Evolutionary conservation across 495 filamentous ascomycete genomes (phyloP).

Genomic region (Mytilinidion resinicola): DNA sequence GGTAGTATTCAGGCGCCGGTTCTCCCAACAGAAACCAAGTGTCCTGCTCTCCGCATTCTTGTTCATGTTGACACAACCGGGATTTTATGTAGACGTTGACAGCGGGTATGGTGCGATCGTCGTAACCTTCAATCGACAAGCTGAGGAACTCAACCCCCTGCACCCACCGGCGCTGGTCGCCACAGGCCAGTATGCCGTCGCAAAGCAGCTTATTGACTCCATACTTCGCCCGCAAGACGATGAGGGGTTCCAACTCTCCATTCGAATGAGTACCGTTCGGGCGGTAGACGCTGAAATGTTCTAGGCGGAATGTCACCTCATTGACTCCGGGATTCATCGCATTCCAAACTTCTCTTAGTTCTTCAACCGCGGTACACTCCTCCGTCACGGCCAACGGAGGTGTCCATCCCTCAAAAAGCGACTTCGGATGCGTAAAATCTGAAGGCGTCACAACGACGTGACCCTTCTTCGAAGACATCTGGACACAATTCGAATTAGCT

Average conservation of each 20-base stretch:
- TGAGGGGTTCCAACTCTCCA: slow-evolving; percentile 21
- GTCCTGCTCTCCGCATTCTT: slow-evolving; percentile 26
- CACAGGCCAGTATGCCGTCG: slow-evolving; percentile 53
- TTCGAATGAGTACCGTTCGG: not conserved
- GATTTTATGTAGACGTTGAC: slow-evolving; percentile 62
- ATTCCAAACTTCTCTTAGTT: not conserved
- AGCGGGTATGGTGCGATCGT: slow-evolving; percentile 35
- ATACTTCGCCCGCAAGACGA: slow-evolving; percentile 15
- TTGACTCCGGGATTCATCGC: too few relatives aligned
- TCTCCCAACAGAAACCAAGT: slow-evolving; percentile 57
- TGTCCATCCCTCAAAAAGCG: not conserved
- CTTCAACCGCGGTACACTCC: not conserved
- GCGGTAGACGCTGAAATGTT: not conserved
- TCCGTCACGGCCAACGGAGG: not conserved
- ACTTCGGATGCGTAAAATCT: not conserved
- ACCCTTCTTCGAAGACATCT: too few relatives aligned
- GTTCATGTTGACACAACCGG: too few relatives aligned
- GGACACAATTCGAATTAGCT: too few relatives aligned
- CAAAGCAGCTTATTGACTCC: slow-evolving; percentile 33
- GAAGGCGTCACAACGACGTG: not conserved
- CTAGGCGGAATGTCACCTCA: not conserved
- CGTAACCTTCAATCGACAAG: slow-evolving; percentile 68
- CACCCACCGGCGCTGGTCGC: slow-evolving; percentile 43
- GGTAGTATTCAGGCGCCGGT: slow-evolving; percentile 50
- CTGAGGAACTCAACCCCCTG: slow-evolving; percentile 50